phyloP scores from a whole-genome alignment of 2,329 filamentous ascomycete genomes.

The Botrytis porri region DNA sequence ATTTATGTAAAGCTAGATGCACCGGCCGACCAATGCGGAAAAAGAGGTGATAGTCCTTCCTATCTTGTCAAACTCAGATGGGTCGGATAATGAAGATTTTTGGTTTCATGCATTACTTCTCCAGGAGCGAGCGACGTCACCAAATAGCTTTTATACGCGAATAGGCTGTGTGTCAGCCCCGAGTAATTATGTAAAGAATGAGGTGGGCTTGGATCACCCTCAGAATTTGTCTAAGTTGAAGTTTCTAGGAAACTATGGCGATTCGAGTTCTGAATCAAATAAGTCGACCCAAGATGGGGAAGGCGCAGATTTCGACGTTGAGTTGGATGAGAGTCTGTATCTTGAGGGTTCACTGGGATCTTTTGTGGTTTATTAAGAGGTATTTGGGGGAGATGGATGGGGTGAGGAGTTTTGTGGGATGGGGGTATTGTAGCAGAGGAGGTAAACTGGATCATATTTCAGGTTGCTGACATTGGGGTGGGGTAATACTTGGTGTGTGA shows the following conservation, averaged over 20 bases:
- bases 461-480: neutral
- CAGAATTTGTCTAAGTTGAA: neutral
- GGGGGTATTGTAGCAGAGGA: neutral
- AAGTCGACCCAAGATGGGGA: too few relatives aligned
- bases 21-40: neutral
- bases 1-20: rapidly evolving
- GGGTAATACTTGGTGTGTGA: neutral
- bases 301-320: neutral
- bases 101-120: neutral
- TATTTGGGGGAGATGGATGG: neutral
- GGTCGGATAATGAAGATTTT: rapidly evolving
- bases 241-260: neutral
- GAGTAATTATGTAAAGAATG: neutral
- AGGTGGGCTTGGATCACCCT: neutral
- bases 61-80: neutral
- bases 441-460: neutral
- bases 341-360: neutral
- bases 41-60: neutral
- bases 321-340: neutral
- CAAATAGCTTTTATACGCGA: neutral
- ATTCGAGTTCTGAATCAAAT: neutral
- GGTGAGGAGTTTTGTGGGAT: neutral
- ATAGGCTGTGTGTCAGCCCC: rapidly evolving
- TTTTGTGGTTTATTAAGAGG: slow-evolving; percentile 1
- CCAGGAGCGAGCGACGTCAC: neutral